Percentiles rank a stretch among this genome's conserved stretches.
These are phyloP conservation scores for Talaromyces trachyspermus DNA, from an alignment of 495 filamentous ascomycete species.

Conservation along the genomic window DNA sequence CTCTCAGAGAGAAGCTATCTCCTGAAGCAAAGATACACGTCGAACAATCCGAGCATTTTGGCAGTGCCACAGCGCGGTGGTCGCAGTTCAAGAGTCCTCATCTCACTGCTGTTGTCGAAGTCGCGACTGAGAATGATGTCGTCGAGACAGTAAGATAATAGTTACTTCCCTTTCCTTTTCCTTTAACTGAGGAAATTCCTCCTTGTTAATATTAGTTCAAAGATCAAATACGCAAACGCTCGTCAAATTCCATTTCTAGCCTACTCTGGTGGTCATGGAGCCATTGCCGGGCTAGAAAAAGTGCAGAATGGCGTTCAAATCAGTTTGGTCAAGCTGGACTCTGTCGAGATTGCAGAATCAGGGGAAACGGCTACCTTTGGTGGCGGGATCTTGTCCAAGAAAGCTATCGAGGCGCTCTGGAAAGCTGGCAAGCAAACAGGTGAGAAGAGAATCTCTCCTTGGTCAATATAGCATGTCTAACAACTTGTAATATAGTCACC, in stretches of 20 bases:
- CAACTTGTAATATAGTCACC: conserved; percentile 27
- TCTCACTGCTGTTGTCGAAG: no score
- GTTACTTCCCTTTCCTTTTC: no score
- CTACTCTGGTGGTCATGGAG: not conserved
- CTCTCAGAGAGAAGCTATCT: no score
- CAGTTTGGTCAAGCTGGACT: not conserved
- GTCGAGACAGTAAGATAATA: no score
- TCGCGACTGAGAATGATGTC: no score
- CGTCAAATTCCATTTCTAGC: not conserved
- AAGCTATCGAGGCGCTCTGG: not conserved
- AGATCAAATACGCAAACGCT: not conserved
- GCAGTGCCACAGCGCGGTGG: no score
- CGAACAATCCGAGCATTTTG: no score
- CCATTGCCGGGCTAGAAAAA: not conserved
- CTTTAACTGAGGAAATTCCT: no score
- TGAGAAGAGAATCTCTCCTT: not conserved
- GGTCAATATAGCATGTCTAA: not conserved
- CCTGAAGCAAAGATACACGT: no score
- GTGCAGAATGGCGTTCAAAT: not conserved
- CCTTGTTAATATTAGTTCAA: no score
- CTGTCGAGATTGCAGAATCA: not conserved
- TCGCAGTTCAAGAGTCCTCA: no score
- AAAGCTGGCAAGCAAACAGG: not conserved
- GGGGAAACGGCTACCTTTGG: not conserved
- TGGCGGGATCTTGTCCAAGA: not conserved